phyloP scores from a whole-genome alignment of 1,284 basidiomycete genomes.

The Athelia sp. region DNA sequence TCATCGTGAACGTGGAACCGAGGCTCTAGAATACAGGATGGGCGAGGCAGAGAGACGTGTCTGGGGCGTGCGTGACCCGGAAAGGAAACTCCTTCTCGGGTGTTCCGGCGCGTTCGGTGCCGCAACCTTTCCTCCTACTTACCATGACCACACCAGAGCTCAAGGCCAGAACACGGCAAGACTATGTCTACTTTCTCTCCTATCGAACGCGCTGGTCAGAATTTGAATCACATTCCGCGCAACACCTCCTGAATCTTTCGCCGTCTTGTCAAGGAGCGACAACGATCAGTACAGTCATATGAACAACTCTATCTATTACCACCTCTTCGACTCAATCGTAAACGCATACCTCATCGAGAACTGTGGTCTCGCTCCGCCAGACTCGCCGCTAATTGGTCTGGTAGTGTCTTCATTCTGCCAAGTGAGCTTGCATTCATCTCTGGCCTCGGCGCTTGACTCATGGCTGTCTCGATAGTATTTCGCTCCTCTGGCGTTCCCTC shows the following conservation, averaged over 20 bases:
- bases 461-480: constrained; percentile 47
- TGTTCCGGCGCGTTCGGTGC: background rate
- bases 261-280: constrained; percentile 51
- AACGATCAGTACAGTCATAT: constrained; percentile 78
- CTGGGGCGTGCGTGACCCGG: background rate
- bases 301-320: constrained; percentile 77
- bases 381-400: constrained; percentile 55
- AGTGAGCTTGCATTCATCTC: constrained; percentile 22
- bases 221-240: background rate
- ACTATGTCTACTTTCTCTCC: constrained; percentile 55
- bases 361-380: constrained; percentile 47
- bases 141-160: background rate
- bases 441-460: background rate
- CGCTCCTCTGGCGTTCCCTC: constrained; percentile 62
- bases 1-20: constrained; percentile 39
- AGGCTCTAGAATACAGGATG: background rate
- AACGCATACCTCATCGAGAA: constrained; percentile 66
- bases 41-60: background rate
- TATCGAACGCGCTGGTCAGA: constrained; percentile 69
- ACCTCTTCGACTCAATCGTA: constrained; percentile 72
- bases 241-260: background rate
- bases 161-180: constrained; percentile 25
- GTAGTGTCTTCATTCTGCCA: constrained; percentile 70
- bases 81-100: background rate
- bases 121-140: background rate